Conservation (phyloP, 768 basidiomycete species). For the Suillus tomentosus region DNA sequence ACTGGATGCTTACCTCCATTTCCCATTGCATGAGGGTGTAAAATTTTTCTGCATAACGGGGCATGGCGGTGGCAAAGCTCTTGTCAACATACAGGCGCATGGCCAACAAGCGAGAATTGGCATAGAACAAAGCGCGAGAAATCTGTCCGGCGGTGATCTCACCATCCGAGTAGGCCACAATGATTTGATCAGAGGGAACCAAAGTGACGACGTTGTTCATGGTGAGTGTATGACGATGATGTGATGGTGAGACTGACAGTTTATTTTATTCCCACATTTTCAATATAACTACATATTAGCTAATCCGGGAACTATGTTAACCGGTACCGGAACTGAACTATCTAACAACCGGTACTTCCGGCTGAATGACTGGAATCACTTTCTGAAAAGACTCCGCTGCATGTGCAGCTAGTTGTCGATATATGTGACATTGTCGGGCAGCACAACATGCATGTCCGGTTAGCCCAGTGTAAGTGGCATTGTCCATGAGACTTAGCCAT, state of each 20-base stretch:
- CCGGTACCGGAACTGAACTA: too few relatives aligned
- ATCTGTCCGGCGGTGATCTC: not conserved
- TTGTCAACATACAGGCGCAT: not conserved
- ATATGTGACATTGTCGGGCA: too few relatives aligned
- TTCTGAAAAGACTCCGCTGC: too few relatives aligned
- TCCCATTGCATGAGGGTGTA: not conserved
- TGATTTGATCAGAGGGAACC: not conserved
- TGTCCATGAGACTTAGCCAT: not conserved
- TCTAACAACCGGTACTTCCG: too few relatives aligned
- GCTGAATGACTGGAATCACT: too few relatives aligned
- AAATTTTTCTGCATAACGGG: not conserved
- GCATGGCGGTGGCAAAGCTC: not conserved
- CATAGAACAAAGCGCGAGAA: not conserved
- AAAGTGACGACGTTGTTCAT: not conserved
- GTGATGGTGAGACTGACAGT: too few relatives aligned
- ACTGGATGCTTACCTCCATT: not conserved
- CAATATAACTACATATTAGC: not conserved
- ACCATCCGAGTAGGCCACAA: not conserved
- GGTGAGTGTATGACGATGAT: too few relatives aligned
- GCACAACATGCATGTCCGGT: too few relatives aligned
- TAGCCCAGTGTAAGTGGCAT: not conserved
- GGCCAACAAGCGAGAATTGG: not conserved
- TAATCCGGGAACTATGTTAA: not conserved
- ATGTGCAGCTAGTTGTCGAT: too few relatives aligned
- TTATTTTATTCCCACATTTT: too few relatives aligned